Conservation (phyloP, 129 eudicot species). For the carrot (Daucus carota) region DH1_v3.0 NC_030388.2:29648001-29648500, state of each 20-base stretch:
- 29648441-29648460: slow-evolving; percentile 23
- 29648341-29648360: slow-evolving; percentile 9
- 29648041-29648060: no score
- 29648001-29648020: no score
- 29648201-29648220: background rate
- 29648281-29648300: background rate
- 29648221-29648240: background rate
- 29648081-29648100: background rate
- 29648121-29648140: background rate
- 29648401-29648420: slow-evolving; percentile 11
- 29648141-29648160: background rate
- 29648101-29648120: background rate
- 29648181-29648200: background rate
- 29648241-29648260: background rate
- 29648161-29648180: slow-evolving; percentile 6
- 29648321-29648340: slow-evolving; percentile 9
- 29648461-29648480: slow-evolving; percentile 26
- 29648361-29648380: slow-evolving; percentile 5
- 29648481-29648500: slow-evolving; percentile 27
- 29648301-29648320: background rate
- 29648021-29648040: no score
- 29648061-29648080: background rate
- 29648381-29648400: slow-evolving; percentile 19
- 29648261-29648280: background rate
- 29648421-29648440: slow-evolving; percentile 25